Base-by-base conservation (phyloP, 1,284 basidiomycete species). In the Rhizopogon hawkerae region DNA sequence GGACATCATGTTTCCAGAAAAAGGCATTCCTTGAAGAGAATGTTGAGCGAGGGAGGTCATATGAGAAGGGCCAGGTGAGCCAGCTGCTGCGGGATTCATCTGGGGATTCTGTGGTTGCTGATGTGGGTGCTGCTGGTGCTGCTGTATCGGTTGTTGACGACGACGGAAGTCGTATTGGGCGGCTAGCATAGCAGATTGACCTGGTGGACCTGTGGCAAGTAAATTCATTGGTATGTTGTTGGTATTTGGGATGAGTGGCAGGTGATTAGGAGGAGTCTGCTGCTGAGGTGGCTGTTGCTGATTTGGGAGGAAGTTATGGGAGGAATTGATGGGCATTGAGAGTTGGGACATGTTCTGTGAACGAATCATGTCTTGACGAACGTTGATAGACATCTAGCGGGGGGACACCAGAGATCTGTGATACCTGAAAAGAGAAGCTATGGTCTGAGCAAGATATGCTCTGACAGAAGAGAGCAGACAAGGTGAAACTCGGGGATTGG, bases 341-440 rank as follows among this genome's bases (percentile, higher is more conserved):
- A 73, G 65, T 56, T 70, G 71, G 31, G 69, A 61, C 51, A 76
- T 67, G 58, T 65, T 63, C 59, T 61, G 65, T 48, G 66, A 67
- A 49, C 75, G 74, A 35, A 79, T 56, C 67, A 78, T 68, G 54
- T 76, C 73, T 34, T 61, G 61, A 49, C 71, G 76, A 54, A 60
- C 56, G 64, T 73, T 71, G 65, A 69, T 70, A 18, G 49, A 33
- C 35, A 26, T 35, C 23, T 31, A 26, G 47, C 9, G 45, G 38
- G 48, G 49, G 4, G 10, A 31, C 1, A 21, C 29, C 1, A 50
- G 51, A 14, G 56, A 48, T 50, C 39, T 46, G 38, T 43, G 41
- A 41, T 48, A 42, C 35, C 9, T 41, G 38, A 47, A 46, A 59
- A 51, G 48, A 23, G 56, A 47, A 46, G 31, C 42, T 33, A 46